Percentiles rank a stretch among this genome's conserved stretches.
Evolutionary conservation across 306 rosid species (phyloP).

Genomic region (Clitoria ternatea): DNA sequence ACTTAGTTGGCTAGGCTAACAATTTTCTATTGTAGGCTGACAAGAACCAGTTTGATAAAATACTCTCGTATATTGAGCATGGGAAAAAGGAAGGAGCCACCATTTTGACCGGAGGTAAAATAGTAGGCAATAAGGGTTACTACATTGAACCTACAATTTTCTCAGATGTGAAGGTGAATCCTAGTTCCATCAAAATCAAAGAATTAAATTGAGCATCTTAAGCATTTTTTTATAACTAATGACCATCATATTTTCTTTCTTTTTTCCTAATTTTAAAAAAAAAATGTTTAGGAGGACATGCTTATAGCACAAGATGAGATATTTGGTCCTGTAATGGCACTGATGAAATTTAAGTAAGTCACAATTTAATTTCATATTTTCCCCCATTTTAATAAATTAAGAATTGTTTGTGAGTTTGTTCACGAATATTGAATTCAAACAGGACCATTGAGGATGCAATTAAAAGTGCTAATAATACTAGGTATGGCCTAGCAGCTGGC

Average conservation of each 20-base stretch:
- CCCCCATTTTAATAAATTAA: not conserved
- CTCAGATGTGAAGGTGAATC: constrained; percentile 54
- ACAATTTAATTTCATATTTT: not conserved
- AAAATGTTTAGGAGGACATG: constrained; percentile 56
- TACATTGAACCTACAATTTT: constrained; percentile 76
- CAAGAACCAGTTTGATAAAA: constrained; percentile 52
- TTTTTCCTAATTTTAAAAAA: not conserved
- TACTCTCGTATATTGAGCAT: constrained; percentile 60
- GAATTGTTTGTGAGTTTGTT: not conserved
- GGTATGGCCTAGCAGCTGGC: constrained; percentile 81
- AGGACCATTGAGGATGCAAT: constrained; percentile 78
- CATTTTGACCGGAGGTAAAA: constrained; percentile 64
- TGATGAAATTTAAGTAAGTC: constrained; percentile 70
- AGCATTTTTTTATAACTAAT: not conserved
- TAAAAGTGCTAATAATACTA: constrained; percentile 58
- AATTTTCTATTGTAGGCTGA: constrained; percentile 41
- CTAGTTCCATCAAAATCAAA: not conserved
- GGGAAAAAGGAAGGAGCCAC: constrained; percentile 88
- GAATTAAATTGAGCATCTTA: not conserved
- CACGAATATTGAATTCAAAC: not conserved
- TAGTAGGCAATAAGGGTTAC: constrained; percentile 52
- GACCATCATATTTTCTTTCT: not conserved
- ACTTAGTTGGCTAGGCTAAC: not conserved
- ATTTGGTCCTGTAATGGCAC: constrained; percentile 64
- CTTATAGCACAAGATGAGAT: constrained; percentile 66